These are phyloP conservation scores for Chrysosporium queenslandicum DNA, from an alignment of 2,329 filamentous ascomycete species.

Conservation along the genomic window DNA sequence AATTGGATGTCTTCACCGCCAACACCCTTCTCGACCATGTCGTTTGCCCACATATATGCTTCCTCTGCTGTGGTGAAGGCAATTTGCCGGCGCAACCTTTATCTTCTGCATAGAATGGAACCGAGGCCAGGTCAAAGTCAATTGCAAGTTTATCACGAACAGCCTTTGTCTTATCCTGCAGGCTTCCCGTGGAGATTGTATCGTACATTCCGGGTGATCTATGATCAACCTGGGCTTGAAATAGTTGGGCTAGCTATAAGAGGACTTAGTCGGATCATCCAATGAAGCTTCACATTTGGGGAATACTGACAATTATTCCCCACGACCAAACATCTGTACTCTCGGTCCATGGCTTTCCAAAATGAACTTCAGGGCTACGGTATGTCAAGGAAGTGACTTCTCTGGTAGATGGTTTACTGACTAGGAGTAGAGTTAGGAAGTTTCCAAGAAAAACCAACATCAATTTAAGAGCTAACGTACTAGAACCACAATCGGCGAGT, in stretches of 20 bases:
- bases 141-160: constrained; percentile 16
- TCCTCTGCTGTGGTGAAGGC: constrained; percentile 16
- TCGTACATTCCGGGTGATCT: constrained; percentile 17
- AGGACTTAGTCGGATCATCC: neutral
- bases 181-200: constrained; percentile 12
- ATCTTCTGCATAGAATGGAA: constrained; percentile 17
- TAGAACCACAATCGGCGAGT: constrained; percentile 17
- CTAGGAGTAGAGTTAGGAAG: constrained; percentile 11
- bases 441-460: neutral
- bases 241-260: constrained; percentile 15
- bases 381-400: constrained; percentile 17
- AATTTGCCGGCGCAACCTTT: constrained; percentile 12
- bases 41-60: constrained; percentile 19
- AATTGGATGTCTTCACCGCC: constrained; percentile 18
- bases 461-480: constrained; percentile 10
- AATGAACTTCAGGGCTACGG: constrained; percentile 17
- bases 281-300: neutral
- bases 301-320: constrained; percentile 18
- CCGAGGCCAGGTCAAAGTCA: constrained; percentile 14
- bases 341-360: constrained; percentile 17
- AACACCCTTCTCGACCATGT: constrained; percentile 19
- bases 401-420: constrained; percentile 14
- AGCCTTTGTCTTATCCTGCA: constrained; percentile 14
- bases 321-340: constrained; percentile 19
- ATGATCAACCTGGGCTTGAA: constrained; percentile 16